phyloP scores from a whole-genome alignment of 2,329 filamentous ascomycete species.

The Aquanectria penicillioides region DNA sequence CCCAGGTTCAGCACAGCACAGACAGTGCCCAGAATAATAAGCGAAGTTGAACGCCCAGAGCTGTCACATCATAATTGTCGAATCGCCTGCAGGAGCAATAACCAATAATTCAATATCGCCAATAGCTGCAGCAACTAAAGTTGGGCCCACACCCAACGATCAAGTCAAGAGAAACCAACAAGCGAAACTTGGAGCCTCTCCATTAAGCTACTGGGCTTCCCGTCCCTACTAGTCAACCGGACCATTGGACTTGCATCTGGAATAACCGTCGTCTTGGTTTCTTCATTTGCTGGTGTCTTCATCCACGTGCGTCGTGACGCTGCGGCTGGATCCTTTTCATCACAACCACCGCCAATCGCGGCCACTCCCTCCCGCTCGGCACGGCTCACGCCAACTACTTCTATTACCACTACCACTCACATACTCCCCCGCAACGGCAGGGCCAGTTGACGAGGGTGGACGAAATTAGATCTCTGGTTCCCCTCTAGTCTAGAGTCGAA shows the following conservation, averaged over 20 bases:
- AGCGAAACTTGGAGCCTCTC: background rate
- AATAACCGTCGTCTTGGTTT: slow-evolving; percentile 3
- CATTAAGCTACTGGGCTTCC: slow-evolving; percentile 8
- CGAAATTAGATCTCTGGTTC: slow-evolving; percentile 13
- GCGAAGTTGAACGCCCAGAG: slow-evolving; percentile 2
- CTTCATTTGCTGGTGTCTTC: slow-evolving; percentile 26
- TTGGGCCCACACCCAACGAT: too few relatives aligned
- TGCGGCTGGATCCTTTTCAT: slow-evolving; percentile 37
- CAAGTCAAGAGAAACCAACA: too few relatives aligned
- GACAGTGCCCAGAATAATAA: slow-evolving; percentile 7
- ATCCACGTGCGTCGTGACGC: slow-evolving; percentile 38
- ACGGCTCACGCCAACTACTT: slow-evolving; percentile 28
- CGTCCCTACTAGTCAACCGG: slow-evolving; percentile 5
- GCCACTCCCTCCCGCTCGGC: slow-evolving; percentile 36
- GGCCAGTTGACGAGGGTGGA: background rate
- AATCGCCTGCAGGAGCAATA: slow-evolving; percentile 1
- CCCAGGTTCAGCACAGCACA: slow-evolving; percentile 12
- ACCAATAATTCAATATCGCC: too few relatives aligned
- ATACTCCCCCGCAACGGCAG: slow-evolving; percentile 2
- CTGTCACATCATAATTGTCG: slow-evolving; percentile 4
- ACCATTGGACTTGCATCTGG: slow-evolving; percentile 22
- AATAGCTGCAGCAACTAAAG: too few relatives aligned
- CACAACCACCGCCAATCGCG: slow-evolving; percentile 40
- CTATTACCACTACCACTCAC: background rate
- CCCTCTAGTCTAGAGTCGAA: background rate